Evolutionary conservation across 768 basidiomycete species (phyloP).

Genomic region (Termitomyces sp.): DNA sequence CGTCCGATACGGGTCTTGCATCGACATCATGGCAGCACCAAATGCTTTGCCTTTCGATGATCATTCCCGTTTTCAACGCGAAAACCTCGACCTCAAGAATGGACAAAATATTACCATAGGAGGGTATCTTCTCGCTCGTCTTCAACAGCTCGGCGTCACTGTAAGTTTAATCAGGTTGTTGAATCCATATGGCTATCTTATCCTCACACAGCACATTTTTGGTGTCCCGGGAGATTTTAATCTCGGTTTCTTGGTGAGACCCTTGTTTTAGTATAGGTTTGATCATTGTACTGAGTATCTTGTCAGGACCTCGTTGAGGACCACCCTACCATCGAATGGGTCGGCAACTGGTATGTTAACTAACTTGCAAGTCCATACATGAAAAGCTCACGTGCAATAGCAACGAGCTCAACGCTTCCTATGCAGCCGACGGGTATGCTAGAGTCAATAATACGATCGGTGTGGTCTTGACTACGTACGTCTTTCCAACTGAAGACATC

Average conservation of each 20-base stretch:
- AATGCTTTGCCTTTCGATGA: constrained; percentile 36
- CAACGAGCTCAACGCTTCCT: constrained; percentile 83
- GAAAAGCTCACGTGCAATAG: constrained; percentile 28
- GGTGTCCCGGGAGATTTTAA: constrained; percentile 90
- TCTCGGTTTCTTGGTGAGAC: constrained; percentile 54
- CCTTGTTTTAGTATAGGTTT: not conserved
- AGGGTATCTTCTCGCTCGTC: constrained; percentile 53
- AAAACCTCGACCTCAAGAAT: constrained; percentile 37
- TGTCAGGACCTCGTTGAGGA: constrained; percentile 78
- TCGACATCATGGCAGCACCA: constrained; percentile 15
- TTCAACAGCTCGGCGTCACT: constrained; percentile 15
- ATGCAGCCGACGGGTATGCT: constrained; percentile 93
- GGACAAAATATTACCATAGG: constrained; percentile 43
- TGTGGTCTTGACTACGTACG: constrained; percentile 75
- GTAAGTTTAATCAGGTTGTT: not conserved
- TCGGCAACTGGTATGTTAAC: constrained; percentile 68
- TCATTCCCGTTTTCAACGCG: constrained; percentile 42
- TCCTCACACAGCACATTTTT: constrained; percentile 61
- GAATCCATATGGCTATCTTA: not conserved
- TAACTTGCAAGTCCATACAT: not conserved
- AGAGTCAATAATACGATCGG: constrained; percentile 78
- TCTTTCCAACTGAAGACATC: not conserved
- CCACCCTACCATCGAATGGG: constrained; percentile 74
- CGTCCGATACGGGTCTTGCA: not conserved
- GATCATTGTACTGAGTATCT: not conserved